Base-by-base conservation (phyloP, 2,329 filamentous ascomycete species). In the Sporothrix protearum region DNA sequence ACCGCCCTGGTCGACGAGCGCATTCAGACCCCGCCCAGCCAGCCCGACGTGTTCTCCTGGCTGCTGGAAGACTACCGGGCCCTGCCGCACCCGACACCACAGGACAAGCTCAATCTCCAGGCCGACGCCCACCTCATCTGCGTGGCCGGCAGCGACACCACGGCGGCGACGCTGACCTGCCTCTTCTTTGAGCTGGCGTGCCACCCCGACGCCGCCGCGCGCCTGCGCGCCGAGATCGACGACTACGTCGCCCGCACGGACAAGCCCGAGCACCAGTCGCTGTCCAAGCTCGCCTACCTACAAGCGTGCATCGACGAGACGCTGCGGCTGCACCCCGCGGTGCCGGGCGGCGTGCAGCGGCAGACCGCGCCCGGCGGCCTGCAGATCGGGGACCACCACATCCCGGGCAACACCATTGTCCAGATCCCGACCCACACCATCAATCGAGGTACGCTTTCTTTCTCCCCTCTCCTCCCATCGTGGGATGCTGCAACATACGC, bases 291-390 rank as follows among this genome's bases (percentile, higher is more conserved):
- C 49, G 49, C 25, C 22, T 53, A 53, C n/a, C 49, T 53, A 7
- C 77, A 80, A 61, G 82, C 79, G 2, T 76, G 77, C 47, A 80
- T 84, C 61, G 78, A 84, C 61, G 83, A 85, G 73, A 28, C 69
- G 1, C 70, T 75, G 22, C 73, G 74, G 12, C 36, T 73, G 16
- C 71, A 70, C 3, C 71, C 82, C 1, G 75, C 0, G 4, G 78
- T 82, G 0, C 78, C 79, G 0, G 77, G 77, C 1, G 81, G 80
- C 1, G 42, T 80, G 5, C 78, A 78, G 57, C 75, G 82, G 1
- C 72, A 79, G 39, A 82, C 82, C 2, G 81, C 82, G 0, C 77
- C 78, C 0, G 77, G 81, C 53, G 83, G 83, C 9, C 71, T 80
- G 28, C 72, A 73, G 4, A 76, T 83, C 6, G 79, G 76, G 0